Evolutionary conservation across 257 asterid species (phyloP), one percentile per base, ranked within the genome.

Genomic region (Jacaranda mimosifolia): DNA sequence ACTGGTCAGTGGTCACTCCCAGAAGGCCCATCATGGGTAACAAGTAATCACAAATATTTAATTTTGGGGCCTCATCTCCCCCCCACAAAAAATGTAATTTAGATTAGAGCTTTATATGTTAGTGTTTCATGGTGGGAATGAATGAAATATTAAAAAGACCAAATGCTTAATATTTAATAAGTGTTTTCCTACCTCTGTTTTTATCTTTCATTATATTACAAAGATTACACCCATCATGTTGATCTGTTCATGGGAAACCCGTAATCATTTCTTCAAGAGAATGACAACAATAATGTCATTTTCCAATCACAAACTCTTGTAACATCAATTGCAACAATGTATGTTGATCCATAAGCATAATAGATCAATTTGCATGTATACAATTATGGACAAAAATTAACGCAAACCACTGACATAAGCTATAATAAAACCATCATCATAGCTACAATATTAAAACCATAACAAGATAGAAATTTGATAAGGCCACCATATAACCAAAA

Each of bases 401-500:
- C 9, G 55, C 10, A 66, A 58, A 65, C 36, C 36, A 46, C 55
- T 32, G 21, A 18, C 36, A 35, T 5, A 26, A 15, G 35, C 56
- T 4, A 18, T 45, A 55, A 55, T 45, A 10, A 55, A 40, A 55
- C 73, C 72, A 71, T 11, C 60, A 81, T 46, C 66, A 14, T 53
- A 9, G 58, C 67, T 38, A n/a, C 46, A 79, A 80, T 26, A 74
- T 26, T 35, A 72, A 77, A 77, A 69, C 74, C 67, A 68, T 55
- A 82, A n/a, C 14, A 58, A 63, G 26, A 76, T 56, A 63, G 8
- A 59, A 63, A 39, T 60, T 63, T 56, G 60, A 70, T 26, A 64
- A 66, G 73, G 76, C 17, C 68, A 78, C 79, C 53, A 15, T 10
- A 36, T 66, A 73, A 38, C 80, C 76, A 63, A 74, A 64, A 63